These are phyloP conservation scores for Boehmeria nivea DNA, from an alignment of 306 rosid genomes.

Conservation along the genomic window DNA sequence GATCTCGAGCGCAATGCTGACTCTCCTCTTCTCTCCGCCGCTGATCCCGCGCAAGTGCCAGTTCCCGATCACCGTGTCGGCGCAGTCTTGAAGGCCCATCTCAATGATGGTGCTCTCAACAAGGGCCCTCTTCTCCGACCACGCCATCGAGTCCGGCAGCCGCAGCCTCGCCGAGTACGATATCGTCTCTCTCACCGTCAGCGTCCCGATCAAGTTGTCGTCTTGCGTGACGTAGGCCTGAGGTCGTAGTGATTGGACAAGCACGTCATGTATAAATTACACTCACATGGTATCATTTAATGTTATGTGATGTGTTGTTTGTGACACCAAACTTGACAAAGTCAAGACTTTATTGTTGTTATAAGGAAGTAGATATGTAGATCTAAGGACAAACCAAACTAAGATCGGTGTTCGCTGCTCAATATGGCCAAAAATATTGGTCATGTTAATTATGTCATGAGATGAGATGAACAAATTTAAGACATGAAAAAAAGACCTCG, in stretches of 20 bases:
- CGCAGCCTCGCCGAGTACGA: conserved; percentile 75
- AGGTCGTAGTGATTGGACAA: too few species aligned
- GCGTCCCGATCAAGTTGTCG: conserved; percentile 86
- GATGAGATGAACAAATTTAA: too few species aligned
- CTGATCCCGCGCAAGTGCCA: conserved; percentile 98
- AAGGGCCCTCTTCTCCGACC: conserved; percentile 66
- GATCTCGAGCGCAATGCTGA: conserved; percentile 92
- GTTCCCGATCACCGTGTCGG: conserved; percentile 87
- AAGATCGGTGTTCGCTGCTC: too few species aligned
- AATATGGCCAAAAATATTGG: too few species aligned
- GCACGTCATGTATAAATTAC: not conserved
- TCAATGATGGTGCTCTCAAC: conserved; percentile 85
- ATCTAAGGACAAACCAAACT: too few species aligned
- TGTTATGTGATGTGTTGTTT: too few species aligned
- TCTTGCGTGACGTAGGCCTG: conserved; percentile 99
- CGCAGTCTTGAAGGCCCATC: conserved; percentile 97
- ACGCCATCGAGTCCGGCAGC: conserved; percentile 66
- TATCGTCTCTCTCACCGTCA: conserved; percentile 83
- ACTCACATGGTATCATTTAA: too few species aligned
- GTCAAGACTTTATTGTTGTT: too few species aligned
- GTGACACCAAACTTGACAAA: too few species aligned
- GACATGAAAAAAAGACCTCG: too few species aligned
- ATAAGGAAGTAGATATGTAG: too few species aligned
- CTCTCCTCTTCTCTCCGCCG: conserved; percentile 95
- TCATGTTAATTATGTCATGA: too few species aligned